Evolutionary conservation across 352 stramenopile genomes (phyloP).

Genomic region (Lagenidium sp.): DNA sequence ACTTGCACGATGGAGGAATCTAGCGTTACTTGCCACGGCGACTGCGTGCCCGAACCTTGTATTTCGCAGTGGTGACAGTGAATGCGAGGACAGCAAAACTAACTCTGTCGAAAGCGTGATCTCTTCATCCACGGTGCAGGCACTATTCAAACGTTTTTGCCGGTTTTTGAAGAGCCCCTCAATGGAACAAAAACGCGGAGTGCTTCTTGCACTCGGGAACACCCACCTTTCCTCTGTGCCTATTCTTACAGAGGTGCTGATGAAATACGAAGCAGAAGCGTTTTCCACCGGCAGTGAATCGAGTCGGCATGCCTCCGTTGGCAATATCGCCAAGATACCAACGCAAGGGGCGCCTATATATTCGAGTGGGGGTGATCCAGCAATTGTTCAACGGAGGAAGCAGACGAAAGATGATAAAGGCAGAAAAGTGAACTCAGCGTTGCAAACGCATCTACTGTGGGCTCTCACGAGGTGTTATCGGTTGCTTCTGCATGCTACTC

Average conservation of each 20-base stretch:
- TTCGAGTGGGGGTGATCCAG: no score
- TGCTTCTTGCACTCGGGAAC: conserved; percentile 36
- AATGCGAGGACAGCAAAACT: conserved; percentile 1
- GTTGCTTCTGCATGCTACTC: conserved; percentile 28
- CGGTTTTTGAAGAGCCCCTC: conserved; percentile 53
- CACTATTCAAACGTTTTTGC: conserved; percentile 38
- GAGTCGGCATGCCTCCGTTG: conserved; percentile 12
- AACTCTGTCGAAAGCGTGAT: conserved; percentile 27
- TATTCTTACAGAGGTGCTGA: conserved; percentile 39
- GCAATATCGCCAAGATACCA: no score
- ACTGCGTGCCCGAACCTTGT: conserved; percentile 30
- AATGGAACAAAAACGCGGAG: conserved; percentile 40
- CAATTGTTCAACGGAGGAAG: conserved; percentile 1
- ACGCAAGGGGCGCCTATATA: no score
- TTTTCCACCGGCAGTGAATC: no score
- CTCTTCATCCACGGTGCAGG: conserved; percentile 21
- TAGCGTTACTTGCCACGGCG: conserved; percentile 42
- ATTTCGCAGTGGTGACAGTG: conserved; percentile 2
- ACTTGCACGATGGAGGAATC: conserved; percentile 52
- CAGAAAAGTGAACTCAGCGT: conserved; percentile 11
- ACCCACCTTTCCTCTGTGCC: conserved; percentile 23
- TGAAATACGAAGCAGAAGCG: conserved; percentile 40
- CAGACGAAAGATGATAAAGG: conserved; percentile 13
- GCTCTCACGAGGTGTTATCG: conserved; percentile 45
- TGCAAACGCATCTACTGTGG: conserved; percentile 41